Evolutionary conservation across 208 protist genomes (phyloP).

Genomic region (Leishmania mexicana): DNA sequence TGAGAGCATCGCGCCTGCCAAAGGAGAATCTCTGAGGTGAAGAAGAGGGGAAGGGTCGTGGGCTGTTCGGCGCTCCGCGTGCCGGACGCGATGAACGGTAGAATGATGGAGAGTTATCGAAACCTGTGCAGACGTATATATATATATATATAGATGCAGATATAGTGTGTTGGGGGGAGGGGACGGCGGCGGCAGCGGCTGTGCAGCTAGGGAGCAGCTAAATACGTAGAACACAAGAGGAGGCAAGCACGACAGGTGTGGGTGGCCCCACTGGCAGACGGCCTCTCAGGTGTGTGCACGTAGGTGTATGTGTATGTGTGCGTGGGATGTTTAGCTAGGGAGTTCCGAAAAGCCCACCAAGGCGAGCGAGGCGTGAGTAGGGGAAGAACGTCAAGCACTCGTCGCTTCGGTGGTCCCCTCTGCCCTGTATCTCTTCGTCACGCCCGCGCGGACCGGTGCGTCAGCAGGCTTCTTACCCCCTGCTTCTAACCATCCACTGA

Average conservation of each 20-base stretch:
- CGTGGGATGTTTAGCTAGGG: background rate
- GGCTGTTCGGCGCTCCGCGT: background rate
- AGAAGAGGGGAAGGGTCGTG: background rate
- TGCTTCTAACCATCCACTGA: constrained; percentile 5
- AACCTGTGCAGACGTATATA: background rate
- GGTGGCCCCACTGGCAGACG: background rate
- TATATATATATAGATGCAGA: background rate
- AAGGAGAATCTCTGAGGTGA: background rate
- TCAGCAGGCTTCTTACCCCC: background rate
- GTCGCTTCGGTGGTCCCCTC: background rate
- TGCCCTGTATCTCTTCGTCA: background rate
- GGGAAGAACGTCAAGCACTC: background rate
- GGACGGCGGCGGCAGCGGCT: too few relatives aligned
- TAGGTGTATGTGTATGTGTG: background rate
- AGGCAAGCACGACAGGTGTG: background rate
- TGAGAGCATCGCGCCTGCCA: constrained; percentile 8
- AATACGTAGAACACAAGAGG: background rate
- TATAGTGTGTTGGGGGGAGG: too few relatives aligned
- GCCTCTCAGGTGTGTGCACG: background rate
- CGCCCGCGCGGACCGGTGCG: background rate
- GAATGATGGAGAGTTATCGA: background rate
- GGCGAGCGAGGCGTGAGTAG: background rate
- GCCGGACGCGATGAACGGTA: background rate
- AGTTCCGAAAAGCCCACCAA: background rate
- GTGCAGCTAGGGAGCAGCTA: background rate